A percentile compares a stretch with the other conserved stretches of the same genome.
phyloP scores from a whole-genome alignment of 2,329 filamentous ascomycete species.

The Stemphylium vesicarium region DNA sequence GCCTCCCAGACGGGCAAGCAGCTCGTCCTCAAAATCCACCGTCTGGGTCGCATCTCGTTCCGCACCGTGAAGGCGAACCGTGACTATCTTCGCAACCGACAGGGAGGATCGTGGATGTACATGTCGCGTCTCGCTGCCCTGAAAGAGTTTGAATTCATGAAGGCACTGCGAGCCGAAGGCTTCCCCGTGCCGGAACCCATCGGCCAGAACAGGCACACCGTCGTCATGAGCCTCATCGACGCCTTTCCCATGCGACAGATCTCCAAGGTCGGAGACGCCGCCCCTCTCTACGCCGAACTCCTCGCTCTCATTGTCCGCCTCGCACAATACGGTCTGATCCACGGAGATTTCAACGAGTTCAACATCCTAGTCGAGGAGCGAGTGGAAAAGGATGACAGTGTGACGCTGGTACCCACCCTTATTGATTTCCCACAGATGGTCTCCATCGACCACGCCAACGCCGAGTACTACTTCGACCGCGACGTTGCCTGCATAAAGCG shows the following conservation, averaged over 20 bases:
- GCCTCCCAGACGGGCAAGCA: slow-evolving; percentile 79
- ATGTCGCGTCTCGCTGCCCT: slow-evolving; percentile 89
- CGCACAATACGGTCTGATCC: slow-evolving; percentile 86
- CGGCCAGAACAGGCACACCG: slow-evolving; percentile 89
- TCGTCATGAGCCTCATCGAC: slow-evolving; percentile 94
- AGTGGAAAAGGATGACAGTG: slow-evolving; percentile 32
- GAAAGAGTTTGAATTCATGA: slow-evolving; percentile 96
- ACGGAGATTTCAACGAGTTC: slow-evolving; percentile 99
- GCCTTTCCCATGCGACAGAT: slow-evolving; percentile 92
- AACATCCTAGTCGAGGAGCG: slow-evolving; percentile 93
- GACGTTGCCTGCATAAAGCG: slow-evolving; percentile 95
- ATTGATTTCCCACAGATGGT: slow-evolving; percentile 99
- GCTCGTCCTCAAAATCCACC: slow-evolving; percentile 91
- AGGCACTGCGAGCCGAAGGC: slow-evolving; percentile 78
- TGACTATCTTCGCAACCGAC: slow-evolving; percentile 86
- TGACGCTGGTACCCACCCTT: slow-evolving; percentile 76
- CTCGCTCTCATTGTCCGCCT: slow-evolving; percentile 85
- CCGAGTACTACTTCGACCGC: slow-evolving; percentile 96
- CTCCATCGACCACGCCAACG: slow-evolving; percentile 90
- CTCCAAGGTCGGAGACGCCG: slow-evolving; percentile 79
- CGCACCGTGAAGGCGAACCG: slow-evolving; percentile 94
- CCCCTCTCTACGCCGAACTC: slow-evolving; percentile 86
- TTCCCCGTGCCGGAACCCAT: slow-evolving; percentile 90
- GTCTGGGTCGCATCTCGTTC: slow-evolving; percentile 94
- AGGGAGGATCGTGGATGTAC: slow-evolving; percentile 94